Evolutionary conservation across 129 eudicot genomes (phyloP), one percentile per base, ranked within the genome.

Genomic region (Centrapalus pauciflorus): DNA sequence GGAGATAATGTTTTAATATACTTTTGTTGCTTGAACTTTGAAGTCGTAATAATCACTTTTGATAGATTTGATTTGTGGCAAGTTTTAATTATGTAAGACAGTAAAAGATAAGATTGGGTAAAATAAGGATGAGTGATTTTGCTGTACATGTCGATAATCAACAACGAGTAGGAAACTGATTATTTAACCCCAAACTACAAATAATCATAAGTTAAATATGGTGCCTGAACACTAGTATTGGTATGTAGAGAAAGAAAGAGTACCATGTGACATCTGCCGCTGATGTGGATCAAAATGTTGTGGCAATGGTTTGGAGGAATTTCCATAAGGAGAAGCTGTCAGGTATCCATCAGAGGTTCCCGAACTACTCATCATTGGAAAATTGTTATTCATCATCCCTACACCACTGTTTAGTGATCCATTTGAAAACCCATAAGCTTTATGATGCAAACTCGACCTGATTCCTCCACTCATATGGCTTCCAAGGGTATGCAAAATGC

Each of bases 391-490:
- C 71, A 60, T 58, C 70, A 58, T 78, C 58, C 88, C 95, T 69
- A 85, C 75, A 4, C 95, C 84, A 54, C 85, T 80, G 66, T 80
- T 88, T 26, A 66, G 27, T 21, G 88, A 40, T 43, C 96, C 90
- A 63, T 74, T 83, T 19, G 87, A 37, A 55, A 76, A 73, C 37
- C 82, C 95, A 16, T 76, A 81, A 0, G 88, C 58, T 43, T 77
- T 88, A 73, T 81, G 88, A 77, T 85, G 96, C 83, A 89, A 49
- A 14, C 74, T 73, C 49, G 98, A 83, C 82, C 95, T 83, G 30
- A 79, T 65, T 54, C 89, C 91, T 61, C 91, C 95, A 57, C 90
- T 78, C 86, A 91, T 83, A 49, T 83, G 94, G 66, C 87, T 82
- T 33, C 96, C 96, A 54, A 85, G 84, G 64, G 62, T 88, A 65